Conservation (phyloP, 148 eudicot species). For the Rhododendron griersonianum region DNA sequence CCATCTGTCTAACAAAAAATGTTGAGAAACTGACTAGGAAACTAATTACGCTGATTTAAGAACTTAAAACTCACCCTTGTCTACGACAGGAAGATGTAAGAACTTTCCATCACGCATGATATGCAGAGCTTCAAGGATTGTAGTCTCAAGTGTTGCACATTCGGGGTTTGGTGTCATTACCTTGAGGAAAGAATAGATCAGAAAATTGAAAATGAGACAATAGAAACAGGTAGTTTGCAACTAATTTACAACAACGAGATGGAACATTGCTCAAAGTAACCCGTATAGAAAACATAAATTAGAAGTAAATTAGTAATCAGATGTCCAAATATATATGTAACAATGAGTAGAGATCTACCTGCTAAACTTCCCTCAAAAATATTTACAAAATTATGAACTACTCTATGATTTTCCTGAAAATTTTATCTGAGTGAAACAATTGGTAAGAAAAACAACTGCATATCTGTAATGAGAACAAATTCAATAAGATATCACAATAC, state of each 20-base stretch:
- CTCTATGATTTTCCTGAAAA: not conserved
- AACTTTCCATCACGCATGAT: conserved; percentile 94
- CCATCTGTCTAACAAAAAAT: conserved; percentile 56
- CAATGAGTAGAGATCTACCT: not conserved
- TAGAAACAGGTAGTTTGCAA: not conserved
- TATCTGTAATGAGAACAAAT: not conserved
- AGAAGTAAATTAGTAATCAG: not conserved
- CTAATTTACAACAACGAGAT: not conserved
- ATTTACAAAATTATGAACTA: not conserved
- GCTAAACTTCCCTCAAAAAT: not conserved
- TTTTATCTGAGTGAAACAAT: not conserved
- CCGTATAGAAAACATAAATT: not conserved
- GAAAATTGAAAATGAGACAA: not conserved
- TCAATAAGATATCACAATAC: not conserved
- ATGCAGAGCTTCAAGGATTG: conserved; percentile 89
- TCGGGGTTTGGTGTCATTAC: conserved; percentile 93
- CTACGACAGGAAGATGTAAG: conserved; percentile 88
- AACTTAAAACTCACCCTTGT: conserved; percentile 55
- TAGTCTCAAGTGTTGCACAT: conserved; percentile 72
- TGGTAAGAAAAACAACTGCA: not conserved
- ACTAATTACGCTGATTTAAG: not conserved
- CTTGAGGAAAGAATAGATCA: conserved; percentile 30
- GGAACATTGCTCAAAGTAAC: not conserved
- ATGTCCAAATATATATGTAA: not conserved
- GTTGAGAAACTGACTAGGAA: not conserved